Evolutionary conservation across 805 yeast genomes (phyloP).

Genomic region (Priceomyces medius): DNA sequence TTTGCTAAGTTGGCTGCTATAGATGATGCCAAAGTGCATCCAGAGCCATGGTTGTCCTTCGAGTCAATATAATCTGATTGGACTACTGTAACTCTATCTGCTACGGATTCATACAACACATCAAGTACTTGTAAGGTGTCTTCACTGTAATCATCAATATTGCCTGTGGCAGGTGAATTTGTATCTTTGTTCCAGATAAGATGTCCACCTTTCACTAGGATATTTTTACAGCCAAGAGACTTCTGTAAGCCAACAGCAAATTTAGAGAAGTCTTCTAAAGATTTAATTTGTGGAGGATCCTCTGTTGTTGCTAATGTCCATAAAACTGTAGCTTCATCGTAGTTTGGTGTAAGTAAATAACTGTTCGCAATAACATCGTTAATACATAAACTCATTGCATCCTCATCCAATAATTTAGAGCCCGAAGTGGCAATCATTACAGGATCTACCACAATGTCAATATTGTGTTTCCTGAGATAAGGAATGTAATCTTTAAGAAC

Average conservation of each 20-base stretch:
- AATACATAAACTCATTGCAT: constrained; percentile 45
- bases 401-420: constrained; percentile 48
- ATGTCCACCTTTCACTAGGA: constrained; percentile 83
- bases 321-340: constrained; percentile 58
- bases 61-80: constrained; percentile 48
- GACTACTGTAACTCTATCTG: constrained; percentile 39
- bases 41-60: constrained; percentile 80
- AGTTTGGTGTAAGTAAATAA: constrained; percentile 71
- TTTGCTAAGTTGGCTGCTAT: constrained; percentile 74
- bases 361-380: constrained; percentile 49
- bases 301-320: constrained; percentile 27
- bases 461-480: constrained; percentile 21
- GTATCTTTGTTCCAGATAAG: constrained; percentile 38
- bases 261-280: constrained; percentile 33
- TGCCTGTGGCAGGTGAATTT: constrained; percentile 12
- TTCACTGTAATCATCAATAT: constrained; percentile 1
- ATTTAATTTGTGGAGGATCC: constrained; percentile 16
- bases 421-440: constrained; percentile 86
- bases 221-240: constrained; percentile 43
- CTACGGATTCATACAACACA: constrained; percentile 48
- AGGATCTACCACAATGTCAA: constrained; percentile 68
- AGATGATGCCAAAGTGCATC: constrained; percentile 82
- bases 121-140: constrained; percentile 44
- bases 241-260: constrained; percentile 26
- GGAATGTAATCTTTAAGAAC: constrained; percentile 41